Conservation (phyloP, 2,329 filamentous ascomycete species). For the Fusarium sp. region DNA sequence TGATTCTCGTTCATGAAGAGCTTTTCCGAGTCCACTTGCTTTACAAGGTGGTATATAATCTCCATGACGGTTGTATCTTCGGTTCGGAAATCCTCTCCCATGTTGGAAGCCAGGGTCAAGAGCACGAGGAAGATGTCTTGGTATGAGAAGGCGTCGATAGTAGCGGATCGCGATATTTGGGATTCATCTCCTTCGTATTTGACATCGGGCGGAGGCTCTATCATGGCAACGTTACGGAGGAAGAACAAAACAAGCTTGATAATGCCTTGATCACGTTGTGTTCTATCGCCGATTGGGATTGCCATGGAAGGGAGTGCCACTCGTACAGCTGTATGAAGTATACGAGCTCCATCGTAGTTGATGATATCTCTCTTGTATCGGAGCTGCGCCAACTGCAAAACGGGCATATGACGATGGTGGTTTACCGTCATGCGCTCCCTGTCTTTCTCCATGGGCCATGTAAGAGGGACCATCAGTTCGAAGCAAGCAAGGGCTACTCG, state of each 20-base stretch:
- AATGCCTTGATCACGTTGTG: conserved; percentile 85
- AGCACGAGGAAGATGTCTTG: conserved; percentile 91
- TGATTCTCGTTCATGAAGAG: conserved; percentile 86
- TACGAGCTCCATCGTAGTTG: conserved; percentile 80
- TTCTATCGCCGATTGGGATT: conserved; percentile 78
- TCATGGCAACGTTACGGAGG: conserved; percentile 87
- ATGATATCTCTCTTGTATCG: conserved; percentile 90
- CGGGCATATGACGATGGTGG: conserved; percentile 90
- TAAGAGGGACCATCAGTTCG: conserved; percentile 90
- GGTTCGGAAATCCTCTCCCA: conserved; percentile 90
- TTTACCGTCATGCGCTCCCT: conserved; percentile 87
- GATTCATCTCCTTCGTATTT: conserved; percentile 88
- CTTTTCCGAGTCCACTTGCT: conserved; percentile 85
- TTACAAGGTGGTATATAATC: conserved; percentile 90
- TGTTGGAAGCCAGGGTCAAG: conserved; percentile 88
- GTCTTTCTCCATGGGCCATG: conserved; percentile 89
- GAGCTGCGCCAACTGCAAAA: conserved; percentile 87
- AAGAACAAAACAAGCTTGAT: conserved; percentile 92
- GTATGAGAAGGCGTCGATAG: conserved; percentile 87
- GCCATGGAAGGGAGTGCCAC: conserved; percentile 89
- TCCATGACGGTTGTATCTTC: conserved; percentile 93
- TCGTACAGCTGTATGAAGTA: conserved; percentile 84
- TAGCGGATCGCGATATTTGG: conserved; percentile 86
- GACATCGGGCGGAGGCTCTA: conserved; percentile 77
- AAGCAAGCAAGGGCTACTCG: conserved; percentile 86